phyloP scores from a whole-genome alignment of 805 yeast genomes.

The Saccharomycopsis fodiens region DNA sequence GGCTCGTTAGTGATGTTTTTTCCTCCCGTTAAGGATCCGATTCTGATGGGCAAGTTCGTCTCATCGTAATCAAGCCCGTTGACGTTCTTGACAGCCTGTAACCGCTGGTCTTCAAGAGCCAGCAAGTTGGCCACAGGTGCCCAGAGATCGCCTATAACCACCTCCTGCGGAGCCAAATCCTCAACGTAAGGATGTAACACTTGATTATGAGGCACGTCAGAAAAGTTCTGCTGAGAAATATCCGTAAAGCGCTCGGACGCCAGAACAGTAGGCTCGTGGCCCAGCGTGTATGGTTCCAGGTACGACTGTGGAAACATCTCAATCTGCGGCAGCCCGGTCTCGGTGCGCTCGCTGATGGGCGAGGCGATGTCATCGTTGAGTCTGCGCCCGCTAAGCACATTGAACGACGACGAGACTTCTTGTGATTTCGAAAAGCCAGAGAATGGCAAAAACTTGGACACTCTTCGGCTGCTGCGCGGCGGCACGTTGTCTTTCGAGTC shows the following conservation, averaged over 20 bases:
- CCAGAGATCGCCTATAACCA: not conserved
- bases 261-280: too few species aligned
- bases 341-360: not conserved
- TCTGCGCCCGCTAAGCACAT: not conserved
- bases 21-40: not conserved
- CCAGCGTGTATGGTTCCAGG: too few species aligned
- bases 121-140: not conserved
- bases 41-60: not conserved
- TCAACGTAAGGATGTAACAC: too few species aligned
- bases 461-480: slow-evolving; percentile 10
- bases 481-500: slow-evolving; percentile 6
- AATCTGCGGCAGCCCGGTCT: too few species aligned
- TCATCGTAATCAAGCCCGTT: not conserved
- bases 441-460: slow-evolving; percentile 7
- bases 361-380: not conserved
- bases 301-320: too few species aligned
- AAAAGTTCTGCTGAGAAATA: too few species aligned
- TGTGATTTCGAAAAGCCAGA: not conserved
- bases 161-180: too few species aligned
- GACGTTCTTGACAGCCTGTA: not conserved
- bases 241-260: too few species aligned
- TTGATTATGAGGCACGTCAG: too few species aligned
- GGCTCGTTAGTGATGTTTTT: not conserved
- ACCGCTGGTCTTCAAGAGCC: not conserved
- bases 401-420: not conserved